These are phyloP conservation scores for Yamadazyma diddensiae DNA, from an alignment of 1,139 yeast species.

Conservation along the genomic window DNA sequence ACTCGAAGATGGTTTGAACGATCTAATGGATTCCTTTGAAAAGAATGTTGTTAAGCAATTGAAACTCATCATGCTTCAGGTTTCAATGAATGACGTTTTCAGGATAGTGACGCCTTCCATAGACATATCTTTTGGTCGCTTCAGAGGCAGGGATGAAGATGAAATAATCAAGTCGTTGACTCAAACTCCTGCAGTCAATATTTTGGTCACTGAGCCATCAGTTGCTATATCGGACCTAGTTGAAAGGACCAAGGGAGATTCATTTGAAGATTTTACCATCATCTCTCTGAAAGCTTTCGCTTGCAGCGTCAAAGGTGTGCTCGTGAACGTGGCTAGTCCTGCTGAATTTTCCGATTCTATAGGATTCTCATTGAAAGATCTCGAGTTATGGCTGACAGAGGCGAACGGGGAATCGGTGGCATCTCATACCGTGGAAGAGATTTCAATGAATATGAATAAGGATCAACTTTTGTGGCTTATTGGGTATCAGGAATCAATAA, in stretches of 20 bases:
- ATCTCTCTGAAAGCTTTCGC: slow-evolving; percentile 23
- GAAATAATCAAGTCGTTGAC: slow-evolving; percentile 18
- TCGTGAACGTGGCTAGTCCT: slow-evolving; percentile 24
- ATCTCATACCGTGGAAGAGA: slow-evolving; percentile 33
- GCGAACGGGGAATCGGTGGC: slow-evolving; percentile 23
- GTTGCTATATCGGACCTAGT: slow-evolving; percentile 26
- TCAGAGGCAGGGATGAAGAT: slow-evolving; percentile 15
- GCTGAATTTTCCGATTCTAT: slow-evolving; percentile 21
- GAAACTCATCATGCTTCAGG: slow-evolving; percentile 30
- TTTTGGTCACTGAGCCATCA: slow-evolving; percentile 37
- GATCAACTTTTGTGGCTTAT: slow-evolving; percentile 38
- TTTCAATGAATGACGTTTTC: slow-evolving; percentile 40
- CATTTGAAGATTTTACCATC: slow-evolving; percentile 6
- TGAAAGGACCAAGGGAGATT: slow-evolving; percentile 9
- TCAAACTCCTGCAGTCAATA: slow-evolving; percentile 21
- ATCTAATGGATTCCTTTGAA: slow-evolving; percentile 64
- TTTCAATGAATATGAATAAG: slow-evolving; percentile 32
- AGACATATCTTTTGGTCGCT: slow-evolving; percentile 44
- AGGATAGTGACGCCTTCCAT: slow-evolving; percentile 53
- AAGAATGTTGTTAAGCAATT: slow-evolving; percentile 51
- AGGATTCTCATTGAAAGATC: slow-evolving; percentile 21
- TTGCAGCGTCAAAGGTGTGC: slow-evolving; percentile 29
- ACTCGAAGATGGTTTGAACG: slow-evolving; percentile 38
- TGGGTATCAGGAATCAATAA: slow-evolving; percentile 21
- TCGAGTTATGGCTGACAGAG: slow-evolving; percentile 44